phyloP scores from a whole-genome alignment of 2,329 filamentous ascomycete species.

The Penicillium sp. region DNA sequence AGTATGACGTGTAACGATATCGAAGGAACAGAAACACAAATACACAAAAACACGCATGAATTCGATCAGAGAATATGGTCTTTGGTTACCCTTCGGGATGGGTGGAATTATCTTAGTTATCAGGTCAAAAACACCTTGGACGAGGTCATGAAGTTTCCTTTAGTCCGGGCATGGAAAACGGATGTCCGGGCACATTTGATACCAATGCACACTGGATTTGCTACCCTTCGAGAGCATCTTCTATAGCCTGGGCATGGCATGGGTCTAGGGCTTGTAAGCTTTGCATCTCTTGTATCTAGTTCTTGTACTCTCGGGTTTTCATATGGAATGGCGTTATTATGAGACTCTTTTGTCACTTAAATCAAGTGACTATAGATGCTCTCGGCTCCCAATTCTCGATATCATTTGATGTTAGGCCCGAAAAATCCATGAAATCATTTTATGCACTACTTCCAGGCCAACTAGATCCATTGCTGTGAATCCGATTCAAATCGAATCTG shows the following conservation, averaged over 20 bases:
- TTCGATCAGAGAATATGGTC: neutral
- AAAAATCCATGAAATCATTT: too few relatives aligned
- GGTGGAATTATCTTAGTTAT: neutral
- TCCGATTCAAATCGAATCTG: neutral
- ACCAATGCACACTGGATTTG: conserved; percentile 2
- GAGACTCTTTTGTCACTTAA: neutral
- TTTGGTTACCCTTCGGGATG: neutral
- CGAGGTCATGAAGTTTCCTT: conserved; percentile 7
- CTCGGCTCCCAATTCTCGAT: neutral
- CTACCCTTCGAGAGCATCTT: neutral
- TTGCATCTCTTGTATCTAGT: conserved; percentile 1
- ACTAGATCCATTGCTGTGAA: too few relatives aligned
- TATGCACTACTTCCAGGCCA: too few relatives aligned
- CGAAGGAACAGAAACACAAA: conserved; percentile 9
- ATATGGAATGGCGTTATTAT: neutral
- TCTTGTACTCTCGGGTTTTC: neutral
- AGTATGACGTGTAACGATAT: conserved; percentile 17
- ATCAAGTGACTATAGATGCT: neutral
- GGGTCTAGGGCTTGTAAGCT: neutral
- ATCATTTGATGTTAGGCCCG: too few relatives aligned
- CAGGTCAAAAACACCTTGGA: neutral
- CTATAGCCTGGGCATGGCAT: neutral
- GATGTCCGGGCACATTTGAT: neutral
- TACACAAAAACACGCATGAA: conserved; percentile 3
- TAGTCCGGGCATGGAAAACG: neutral